These are phyloP conservation scores for Cnidoscolus chayamansa DNA, from an alignment of 441 rosid genomes.

Conservation along the genomic window DNA sequence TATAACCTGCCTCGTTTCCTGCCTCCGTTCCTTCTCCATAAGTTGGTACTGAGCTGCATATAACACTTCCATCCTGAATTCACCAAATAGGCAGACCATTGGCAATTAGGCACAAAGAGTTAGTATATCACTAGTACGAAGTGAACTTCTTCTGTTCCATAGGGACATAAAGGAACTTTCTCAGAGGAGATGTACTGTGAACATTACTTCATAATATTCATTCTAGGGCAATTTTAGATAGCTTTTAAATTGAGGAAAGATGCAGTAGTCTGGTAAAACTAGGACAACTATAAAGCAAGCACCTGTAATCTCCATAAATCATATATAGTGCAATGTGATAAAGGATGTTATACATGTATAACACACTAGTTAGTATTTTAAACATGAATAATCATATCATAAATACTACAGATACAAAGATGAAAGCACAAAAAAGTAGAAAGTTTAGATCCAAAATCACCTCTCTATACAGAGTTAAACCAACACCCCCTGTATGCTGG, in stretches of 20 bases:
- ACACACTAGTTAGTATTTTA: too few relatives aligned
- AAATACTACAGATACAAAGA: not conserved
- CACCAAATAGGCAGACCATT: constrained; percentile 15
- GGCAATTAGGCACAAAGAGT: not conserved
- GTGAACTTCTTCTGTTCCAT: not conserved
- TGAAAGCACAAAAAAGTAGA: not conserved
- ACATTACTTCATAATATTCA: not conserved
- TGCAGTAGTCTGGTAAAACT: not conserved
- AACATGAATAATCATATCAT: not conserved
- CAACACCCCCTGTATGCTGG: constrained; percentile 70
- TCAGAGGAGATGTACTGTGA: too few relatives aligned
- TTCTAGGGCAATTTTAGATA: not conserved
- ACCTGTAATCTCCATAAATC: not conserved
- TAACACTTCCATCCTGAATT: constrained; percentile 52
- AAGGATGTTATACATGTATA: too few relatives aligned
- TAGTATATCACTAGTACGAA: too few relatives aligned
- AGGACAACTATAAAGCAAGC: not conserved
- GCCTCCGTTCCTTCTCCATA: constrained; percentile 73
- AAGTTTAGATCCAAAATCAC: constrained; percentile 30
- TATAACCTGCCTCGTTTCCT: constrained; percentile 82
- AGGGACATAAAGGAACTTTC: not conserved
- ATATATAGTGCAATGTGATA: not conserved
- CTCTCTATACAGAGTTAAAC: constrained; percentile 71
- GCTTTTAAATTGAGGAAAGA: not conserved
- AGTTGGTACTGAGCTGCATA: constrained; percentile 55